Percentiles rank a stretch among this genome's conserved stretches.
These are phyloP conservation scores for Setaria italica DNA, from an alignment of 202 grass and related monocot species.

Conservation along the genomic window DNA sequence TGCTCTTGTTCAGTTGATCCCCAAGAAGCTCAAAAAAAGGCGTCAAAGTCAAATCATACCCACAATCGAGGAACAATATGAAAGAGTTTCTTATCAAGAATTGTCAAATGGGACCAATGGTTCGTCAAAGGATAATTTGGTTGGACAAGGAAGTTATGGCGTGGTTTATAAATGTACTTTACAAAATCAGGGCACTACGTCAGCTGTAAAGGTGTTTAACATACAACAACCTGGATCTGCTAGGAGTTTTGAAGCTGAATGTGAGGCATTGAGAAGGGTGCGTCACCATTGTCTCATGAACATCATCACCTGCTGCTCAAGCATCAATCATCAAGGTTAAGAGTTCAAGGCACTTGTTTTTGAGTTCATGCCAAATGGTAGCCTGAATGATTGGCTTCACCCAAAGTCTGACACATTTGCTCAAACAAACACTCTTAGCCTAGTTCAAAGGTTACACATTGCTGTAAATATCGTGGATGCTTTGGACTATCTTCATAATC, in stretches of 20 bases:
- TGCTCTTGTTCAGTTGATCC: neutral
- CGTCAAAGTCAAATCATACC: too few relatives aligned
- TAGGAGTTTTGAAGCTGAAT: too few relatives aligned
- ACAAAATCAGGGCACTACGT: too few relatives aligned
- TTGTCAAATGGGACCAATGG: constrained; percentile 24
- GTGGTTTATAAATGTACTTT: constrained; percentile 15
- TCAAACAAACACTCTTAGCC: neutral
- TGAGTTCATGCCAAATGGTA: too few relatives aligned
- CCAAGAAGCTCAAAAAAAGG: neutral
- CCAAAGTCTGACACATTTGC: neutral
- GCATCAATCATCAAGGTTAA: neutral
- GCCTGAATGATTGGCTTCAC: too few relatives aligned
- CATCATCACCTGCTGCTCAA: constrained; percentile 28
- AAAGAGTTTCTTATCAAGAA: constrained; percentile 27
- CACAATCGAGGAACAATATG: neutral
- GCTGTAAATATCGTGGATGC: constrained; percentile 45
- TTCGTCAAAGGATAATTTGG: constrained; percentile 39
- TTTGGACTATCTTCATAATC: constrained; percentile 59
- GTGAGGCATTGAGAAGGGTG: too few relatives aligned
- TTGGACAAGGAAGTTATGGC: constrained; percentile 47
- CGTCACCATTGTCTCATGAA: too few relatives aligned
- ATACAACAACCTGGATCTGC: too few relatives aligned
- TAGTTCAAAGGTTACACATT: constrained; percentile 43
- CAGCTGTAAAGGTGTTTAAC: too few relatives aligned
- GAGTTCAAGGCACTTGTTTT: too few relatives aligned